Conservation (phyloP, 306 rosid genomes). For the Albizia julibrissin region DNA sequence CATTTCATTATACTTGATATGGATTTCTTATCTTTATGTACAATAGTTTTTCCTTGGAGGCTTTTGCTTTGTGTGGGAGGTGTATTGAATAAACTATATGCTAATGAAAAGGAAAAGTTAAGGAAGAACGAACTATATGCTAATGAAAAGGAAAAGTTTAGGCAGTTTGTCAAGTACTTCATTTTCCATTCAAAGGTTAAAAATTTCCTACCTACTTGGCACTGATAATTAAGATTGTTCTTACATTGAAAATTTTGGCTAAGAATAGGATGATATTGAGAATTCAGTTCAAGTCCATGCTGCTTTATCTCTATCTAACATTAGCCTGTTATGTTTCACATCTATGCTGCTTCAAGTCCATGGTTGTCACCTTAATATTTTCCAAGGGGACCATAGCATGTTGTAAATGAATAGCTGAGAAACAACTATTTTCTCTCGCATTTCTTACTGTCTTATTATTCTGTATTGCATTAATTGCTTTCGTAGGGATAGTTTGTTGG, state of each 20-base stretch:
- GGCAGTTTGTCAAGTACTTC: neutral
- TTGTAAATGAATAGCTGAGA: neutral
- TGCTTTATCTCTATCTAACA: too few relatives aligned
- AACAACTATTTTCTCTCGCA: neutral
- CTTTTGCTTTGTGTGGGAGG: neutral
- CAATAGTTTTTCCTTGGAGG: neutral
- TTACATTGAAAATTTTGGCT: neutral
- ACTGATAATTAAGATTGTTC: neutral
- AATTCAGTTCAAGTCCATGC: neutral
- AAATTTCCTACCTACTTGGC: neutral
- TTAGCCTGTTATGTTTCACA: constrained; percentile 3
- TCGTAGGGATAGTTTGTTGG: constrained; percentile 2
- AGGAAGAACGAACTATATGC: neutral
- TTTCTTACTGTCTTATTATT: neutral
- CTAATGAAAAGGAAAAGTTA: neutral
- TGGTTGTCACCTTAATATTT: neutral
- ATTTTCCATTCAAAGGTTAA: neutral
- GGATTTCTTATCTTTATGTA: neutral
- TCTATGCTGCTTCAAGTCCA: neutral
- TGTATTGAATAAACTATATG: neutral
- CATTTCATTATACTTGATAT: neutral
- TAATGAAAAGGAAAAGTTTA: neutral
- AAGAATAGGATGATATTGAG: neutral
- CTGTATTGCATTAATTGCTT: neutral
- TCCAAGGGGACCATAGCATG: neutral